These are phyloP conservation scores for Bolboschoenoplectus hybrid DNA, from an alignment of 202 grass and related monocot species.

Conservation along the genomic window DNA sequence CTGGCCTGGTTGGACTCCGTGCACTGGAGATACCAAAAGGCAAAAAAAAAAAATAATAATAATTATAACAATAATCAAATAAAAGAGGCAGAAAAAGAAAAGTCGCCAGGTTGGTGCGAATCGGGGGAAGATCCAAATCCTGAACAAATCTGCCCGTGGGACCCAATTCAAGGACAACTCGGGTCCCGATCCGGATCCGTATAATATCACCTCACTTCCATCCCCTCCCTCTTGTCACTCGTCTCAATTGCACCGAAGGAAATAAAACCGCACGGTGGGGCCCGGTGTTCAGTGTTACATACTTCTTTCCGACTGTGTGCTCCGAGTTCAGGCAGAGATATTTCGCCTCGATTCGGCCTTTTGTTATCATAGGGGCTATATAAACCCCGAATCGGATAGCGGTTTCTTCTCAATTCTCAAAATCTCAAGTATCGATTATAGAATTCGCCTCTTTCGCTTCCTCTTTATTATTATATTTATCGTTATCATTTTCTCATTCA, in stretches of 20 bases:
- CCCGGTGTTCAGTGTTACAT: background rate
- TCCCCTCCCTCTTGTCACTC: background rate
- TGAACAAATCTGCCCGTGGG: slow-evolving; percentile 44
- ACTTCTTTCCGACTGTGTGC: background rate
- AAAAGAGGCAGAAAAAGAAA: background rate
- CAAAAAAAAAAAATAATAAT: background rate
- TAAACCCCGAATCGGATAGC: slow-evolving; percentile 13
- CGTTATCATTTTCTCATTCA: background rate
- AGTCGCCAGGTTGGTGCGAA: slow-evolving; percentile 38
- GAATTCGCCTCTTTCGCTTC: background rate
- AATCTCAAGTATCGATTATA: background rate
- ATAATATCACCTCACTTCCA: slow-evolving; percentile 1
- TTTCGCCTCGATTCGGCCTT: background rate
- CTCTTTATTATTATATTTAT: background rate
- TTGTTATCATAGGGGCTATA: slow-evolving; percentile 7
- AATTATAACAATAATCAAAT: too few relatives aligned
- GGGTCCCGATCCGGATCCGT: slow-evolving; percentile 12
- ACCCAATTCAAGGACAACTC: slow-evolving; percentile 36
- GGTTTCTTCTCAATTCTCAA: background rate
- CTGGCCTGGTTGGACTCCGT: slow-evolving; percentile 31
- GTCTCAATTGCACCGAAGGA: background rate
- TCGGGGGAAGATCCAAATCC: slow-evolving; percentile 54
- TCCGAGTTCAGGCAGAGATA: background rate
- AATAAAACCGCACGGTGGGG: background rate
- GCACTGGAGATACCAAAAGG: background rate